Evolutionary conservation across 805 yeast genomes (phyloP).

Genomic region (Gaillardinia entomophila): DNA sequence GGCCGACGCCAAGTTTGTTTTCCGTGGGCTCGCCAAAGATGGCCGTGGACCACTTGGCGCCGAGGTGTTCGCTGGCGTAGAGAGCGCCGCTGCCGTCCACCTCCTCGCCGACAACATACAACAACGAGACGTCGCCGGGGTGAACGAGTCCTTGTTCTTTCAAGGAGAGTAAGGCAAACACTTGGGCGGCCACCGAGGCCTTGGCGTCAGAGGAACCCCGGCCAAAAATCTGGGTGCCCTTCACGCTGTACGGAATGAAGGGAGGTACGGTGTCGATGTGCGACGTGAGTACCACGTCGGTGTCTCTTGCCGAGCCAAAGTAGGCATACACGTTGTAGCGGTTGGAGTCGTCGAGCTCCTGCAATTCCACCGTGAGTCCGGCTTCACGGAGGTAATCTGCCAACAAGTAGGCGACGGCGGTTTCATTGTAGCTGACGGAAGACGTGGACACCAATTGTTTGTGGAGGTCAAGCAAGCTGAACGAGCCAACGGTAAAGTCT

Average conservation of each 20-base stretch:
- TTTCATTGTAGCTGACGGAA: slow-evolving; percentile 20
- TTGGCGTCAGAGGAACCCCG: slow-evolving; percentile 72
- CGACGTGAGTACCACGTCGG: slow-evolving; percentile 50
- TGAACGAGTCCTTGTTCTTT: slow-evolving; percentile 26
- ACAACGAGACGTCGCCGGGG: slow-evolving; percentile 52
- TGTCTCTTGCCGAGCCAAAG: slow-evolving; percentile 36
- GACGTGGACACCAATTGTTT: slow-evolving; percentile 17
- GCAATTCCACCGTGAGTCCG: slow-evolving; percentile 51
- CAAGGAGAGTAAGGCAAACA: slow-evolving; percentile 48
- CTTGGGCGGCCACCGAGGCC: slow-evolving; percentile 60
- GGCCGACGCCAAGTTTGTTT: slow-evolving; percentile 61
- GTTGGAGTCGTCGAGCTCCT: slow-evolving; percentile 16
- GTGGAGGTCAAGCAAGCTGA: slow-evolving; percentile 18
- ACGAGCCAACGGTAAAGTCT: slow-evolving; percentile 6
- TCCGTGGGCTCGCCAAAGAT: slow-evolving; percentile 78
- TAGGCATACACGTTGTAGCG: slow-evolving; percentile 57
- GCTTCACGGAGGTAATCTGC: slow-evolving; percentile 27
- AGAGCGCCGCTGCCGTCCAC: slow-evolving; percentile 61
- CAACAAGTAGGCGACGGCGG: slow-evolving; percentile 33
- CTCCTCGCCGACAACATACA: slow-evolving; percentile 71
- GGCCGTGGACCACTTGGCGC: slow-evolving; percentile 51
- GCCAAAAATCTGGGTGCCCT: slow-evolving; percentile 51
- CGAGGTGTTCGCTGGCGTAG: slow-evolving; percentile 32
- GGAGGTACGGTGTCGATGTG: slow-evolving; percentile 77
- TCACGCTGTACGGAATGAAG: slow-evolving; percentile 43